phyloP scores from a whole-genome alignment of 2,329 filamentous ascomycete species.

The Trichoderma endophyticum region DNA sequence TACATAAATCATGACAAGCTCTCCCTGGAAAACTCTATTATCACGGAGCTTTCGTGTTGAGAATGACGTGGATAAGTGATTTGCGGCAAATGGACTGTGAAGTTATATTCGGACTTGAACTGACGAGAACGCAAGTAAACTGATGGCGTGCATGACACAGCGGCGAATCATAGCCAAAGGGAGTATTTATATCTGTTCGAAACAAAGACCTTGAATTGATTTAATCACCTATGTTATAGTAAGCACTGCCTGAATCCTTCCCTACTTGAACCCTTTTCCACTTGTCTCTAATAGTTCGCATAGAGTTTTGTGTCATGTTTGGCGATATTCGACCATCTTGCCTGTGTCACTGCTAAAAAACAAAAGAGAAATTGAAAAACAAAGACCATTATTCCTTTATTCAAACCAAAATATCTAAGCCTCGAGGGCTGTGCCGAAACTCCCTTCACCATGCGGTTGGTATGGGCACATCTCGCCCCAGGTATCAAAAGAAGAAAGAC shows the following conservation, averaged over 20 bases:
- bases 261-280: neutral
- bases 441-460: constrained; percentile 10
- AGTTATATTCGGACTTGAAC: neutral
- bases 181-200: neutral
- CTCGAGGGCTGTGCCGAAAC: constrained; percentile 4
- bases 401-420: neutral
- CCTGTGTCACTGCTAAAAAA: neutral
- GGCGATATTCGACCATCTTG: neutral
- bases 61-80: neutral
- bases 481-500: constrained; percentile 12
- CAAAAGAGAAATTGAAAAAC: neutral
- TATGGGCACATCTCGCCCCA: neutral
- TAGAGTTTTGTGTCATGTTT: neutral
- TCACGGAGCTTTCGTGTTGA: neutral
- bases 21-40: neutral
- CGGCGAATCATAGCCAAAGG: too few species aligned
- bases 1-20: neutral
- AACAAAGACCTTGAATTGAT: neutral
- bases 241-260: neutral
- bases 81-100: neutral
- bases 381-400: neutral
- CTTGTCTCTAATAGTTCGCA: neutral
- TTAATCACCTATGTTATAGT: neutral
- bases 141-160: neutral
- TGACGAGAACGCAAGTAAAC: neutral